Percentiles rank a stretch among this genome's conserved stretches.
phyloP scores from a whole-genome alignment of 768 basidiomycete genomes.

The Mycena filopes region DNA sequence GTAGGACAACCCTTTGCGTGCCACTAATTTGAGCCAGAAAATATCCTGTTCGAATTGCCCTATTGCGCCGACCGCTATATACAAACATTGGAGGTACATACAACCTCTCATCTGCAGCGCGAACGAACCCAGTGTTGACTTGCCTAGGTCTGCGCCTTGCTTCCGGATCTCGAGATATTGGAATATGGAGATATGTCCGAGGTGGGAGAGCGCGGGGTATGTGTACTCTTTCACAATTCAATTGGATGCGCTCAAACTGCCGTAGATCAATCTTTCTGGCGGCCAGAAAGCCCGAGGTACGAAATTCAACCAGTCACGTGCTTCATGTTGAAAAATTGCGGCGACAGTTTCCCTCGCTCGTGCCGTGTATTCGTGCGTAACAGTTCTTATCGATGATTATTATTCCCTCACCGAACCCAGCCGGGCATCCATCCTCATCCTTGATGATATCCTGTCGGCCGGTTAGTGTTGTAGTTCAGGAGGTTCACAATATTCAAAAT shows the following conservation, averaged over 20 bases:
- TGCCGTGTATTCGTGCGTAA: constrained; percentile 64
- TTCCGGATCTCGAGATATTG: constrained; percentile 81
- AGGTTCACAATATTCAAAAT: background rate
- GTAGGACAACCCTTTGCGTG: background rate
- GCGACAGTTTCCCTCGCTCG: constrained; percentile 77
- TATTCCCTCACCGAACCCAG: constrained; percentile 55
- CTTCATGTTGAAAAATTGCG: constrained; percentile 7
- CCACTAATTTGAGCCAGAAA: constrained; percentile 37
- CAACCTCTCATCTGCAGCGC: background rate
- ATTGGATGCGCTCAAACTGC: background rate
- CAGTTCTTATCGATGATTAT: background rate
- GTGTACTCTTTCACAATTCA: constrained; percentile 11
- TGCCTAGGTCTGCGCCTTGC: constrained; percentile 66
- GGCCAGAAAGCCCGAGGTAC: constrained; percentile 29
- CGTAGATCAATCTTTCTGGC: constrained; percentile 47
- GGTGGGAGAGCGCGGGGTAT: constrained; percentile 85
- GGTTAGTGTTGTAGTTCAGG: constrained; percentile 40
- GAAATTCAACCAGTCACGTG: background rate
- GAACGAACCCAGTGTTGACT: background rate
- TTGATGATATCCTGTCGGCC: constrained; percentile 84
- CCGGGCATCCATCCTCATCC: constrained; percentile 79
- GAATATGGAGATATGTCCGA: constrained; percentile 90
- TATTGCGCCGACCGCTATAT: constrained; percentile 63
- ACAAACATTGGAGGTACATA: constrained; percentile 49
- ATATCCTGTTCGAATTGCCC: constrained; percentile 44